These are phyloP conservation scores for Gynochthodes officinalis DNA, from an alignment of 257 asterid genomes.

Conservation along the genomic window DNA sequence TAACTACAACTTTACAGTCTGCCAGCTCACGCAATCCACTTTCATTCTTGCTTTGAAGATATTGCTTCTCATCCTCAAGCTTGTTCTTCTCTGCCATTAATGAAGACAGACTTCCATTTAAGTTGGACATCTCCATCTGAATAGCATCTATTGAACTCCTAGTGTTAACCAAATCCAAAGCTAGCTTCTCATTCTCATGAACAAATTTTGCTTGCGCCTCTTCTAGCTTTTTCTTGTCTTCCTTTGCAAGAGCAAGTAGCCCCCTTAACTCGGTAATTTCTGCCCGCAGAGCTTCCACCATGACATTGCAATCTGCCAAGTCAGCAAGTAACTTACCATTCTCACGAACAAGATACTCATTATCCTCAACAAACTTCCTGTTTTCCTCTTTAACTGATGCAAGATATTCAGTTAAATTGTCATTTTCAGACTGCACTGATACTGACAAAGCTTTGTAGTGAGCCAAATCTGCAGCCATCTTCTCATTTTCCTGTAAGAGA, in stretches of 20 bases:
- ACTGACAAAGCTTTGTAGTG: constrained; percentile 47
- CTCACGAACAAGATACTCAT: constrained; percentile 39
- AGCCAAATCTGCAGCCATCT: constrained; percentile 47
- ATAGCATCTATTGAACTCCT: constrained; percentile 47
- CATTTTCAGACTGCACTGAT: constrained; percentile 46
- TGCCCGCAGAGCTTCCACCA: constrained; percentile 47
- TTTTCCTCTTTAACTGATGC: constrained; percentile 48
- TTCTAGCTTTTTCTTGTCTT: constrained; percentile 50
- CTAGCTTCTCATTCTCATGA: constrained; percentile 45
- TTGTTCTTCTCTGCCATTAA: constrained; percentile 50
- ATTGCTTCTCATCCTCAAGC: constrained; percentile 52
- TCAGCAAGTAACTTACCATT: constrained; percentile 51
- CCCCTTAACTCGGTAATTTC: constrained; percentile 49
- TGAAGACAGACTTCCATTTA: constrained; percentile 31
- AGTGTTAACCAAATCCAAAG: constrained; percentile 42
- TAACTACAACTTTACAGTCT: constrained; percentile 36
- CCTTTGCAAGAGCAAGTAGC: constrained; percentile 34
- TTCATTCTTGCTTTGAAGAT: constrained; percentile 42
- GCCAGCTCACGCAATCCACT: constrained; percentile 46
- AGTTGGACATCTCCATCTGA: constrained; percentile 52
- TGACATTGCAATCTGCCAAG: constrained; percentile 40
- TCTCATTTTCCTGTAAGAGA: constrained; percentile 49
- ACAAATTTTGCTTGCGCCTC: constrained; percentile 42
- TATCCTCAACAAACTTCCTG: constrained; percentile 53
- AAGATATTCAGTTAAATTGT: constrained; percentile 27